These are phyloP conservation scores for Musa balbisiana DNA, from an alignment of 202 grass and related monocot genomes.

Conservation along the genomic window DNA sequence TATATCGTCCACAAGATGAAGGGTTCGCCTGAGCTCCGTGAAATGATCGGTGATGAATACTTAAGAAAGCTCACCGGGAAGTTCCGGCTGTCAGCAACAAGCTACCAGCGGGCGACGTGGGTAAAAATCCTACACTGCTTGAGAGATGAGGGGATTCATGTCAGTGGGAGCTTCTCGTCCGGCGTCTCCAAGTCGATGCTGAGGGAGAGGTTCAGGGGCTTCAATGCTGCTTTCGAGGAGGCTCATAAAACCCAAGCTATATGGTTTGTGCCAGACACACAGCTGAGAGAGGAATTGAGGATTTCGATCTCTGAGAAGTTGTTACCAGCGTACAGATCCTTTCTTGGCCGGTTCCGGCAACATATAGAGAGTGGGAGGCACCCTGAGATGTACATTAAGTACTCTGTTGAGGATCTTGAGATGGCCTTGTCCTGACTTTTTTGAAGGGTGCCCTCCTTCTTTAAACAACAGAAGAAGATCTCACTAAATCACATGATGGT, in stretches of 20 bases:
- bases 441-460: slow-evolving; percentile 53
- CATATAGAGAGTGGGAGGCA: slow-evolving; percentile 76
- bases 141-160: slow-evolving; percentile 72
- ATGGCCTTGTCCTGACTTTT: slow-evolving; percentile 58
- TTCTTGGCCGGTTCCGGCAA: slow-evolving; percentile 73
- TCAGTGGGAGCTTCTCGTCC: slow-evolving; percentile 61
- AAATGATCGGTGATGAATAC: slow-evolving; percentile 62
- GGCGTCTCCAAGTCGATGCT: slow-evolving; percentile 59
- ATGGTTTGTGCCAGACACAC: slow-evolving; percentile 70
- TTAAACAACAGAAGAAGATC: slow-evolving; percentile 56
- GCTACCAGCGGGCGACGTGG: slow-evolving; percentile 68
- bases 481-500: slow-evolving; percentile 33
- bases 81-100: slow-evolving; percentile 47
- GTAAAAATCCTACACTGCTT: slow-evolving; percentile 63
- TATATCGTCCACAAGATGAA: slow-evolving; percentile 87
- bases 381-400: slow-evolving; percentile 80
- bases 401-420: slow-evolving; percentile 90
- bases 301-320: slow-evolving; percentile 78
- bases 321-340: slow-evolving; percentile 75
- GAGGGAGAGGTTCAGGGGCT: slow-evolving; percentile 70
- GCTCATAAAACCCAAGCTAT: slow-evolving; percentile 52
- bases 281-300: slow-evolving; percentile 82
- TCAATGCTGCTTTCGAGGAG: slow-evolving; percentile 74
- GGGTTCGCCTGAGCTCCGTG: slow-evolving; percentile 51
- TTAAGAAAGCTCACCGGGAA: slow-evolving; percentile 50